Percentiles rank a stretch among this genome's conserved stretches.
These are phyloP conservation scores for Adenanthera pavonina DNA, from an alignment of 306 rosid genomes.

Conservation along the genomic window DNA sequence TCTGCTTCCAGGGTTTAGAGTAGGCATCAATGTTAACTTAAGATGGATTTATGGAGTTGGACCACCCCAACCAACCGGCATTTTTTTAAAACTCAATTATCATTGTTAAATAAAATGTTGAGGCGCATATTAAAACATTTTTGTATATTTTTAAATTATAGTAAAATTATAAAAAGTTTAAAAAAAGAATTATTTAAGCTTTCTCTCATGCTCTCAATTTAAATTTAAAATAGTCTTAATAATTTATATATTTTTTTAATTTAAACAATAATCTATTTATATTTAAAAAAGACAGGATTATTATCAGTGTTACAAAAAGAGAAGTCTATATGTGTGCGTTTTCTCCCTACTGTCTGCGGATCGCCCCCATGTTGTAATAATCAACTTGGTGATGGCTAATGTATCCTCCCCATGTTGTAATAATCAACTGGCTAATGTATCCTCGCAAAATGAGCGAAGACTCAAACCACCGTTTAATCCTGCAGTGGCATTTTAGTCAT, in stretches of 20 bases:
- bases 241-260: not conserved
- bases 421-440: not conserved
- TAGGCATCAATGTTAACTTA: not conserved
- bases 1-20: not conserved
- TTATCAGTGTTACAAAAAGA: not conserved
- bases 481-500: conserved; percentile 27
- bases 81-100: not conserved
- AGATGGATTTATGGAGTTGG: conserved; percentile 19
- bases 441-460: conserved; percentile 10
- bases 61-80: conserved; percentile 26
- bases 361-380: not conserved
- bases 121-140: not conserved
- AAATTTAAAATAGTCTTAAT: not conserved
- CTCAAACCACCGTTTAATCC: not conserved
- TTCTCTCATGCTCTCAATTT: not conserved
- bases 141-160: not conserved
- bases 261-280: too few relatives aligned
- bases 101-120: not conserved
- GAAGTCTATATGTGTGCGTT: not conserved
- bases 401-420: conserved; percentile 3
- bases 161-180: not conserved
- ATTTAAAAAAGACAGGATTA: not conserved
- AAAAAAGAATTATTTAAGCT: not conserved
- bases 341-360: not conserved
- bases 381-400: not conserved